Conservation (phyloP, 345 rosid genomes). For the Rubroshorea leprosula region DNA sequence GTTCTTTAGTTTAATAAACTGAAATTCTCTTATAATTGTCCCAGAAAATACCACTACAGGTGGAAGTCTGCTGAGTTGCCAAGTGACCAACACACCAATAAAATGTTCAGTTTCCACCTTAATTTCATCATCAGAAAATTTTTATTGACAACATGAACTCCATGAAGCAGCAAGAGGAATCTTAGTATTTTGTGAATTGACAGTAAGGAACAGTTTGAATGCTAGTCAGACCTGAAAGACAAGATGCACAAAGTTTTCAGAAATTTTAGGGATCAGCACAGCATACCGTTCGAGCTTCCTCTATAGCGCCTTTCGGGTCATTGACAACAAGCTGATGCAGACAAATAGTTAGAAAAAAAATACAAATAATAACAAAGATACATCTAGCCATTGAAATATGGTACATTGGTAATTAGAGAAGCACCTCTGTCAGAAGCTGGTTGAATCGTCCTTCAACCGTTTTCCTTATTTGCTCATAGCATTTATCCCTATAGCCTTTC, state of each 20-base stretch:
- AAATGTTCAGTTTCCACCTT: background rate
- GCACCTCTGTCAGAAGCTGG: constrained; percentile 71
- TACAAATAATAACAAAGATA: constrained; percentile 14
- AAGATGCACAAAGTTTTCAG: background rate
- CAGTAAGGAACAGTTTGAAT: background rate
- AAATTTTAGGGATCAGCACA: constrained; percentile 7
- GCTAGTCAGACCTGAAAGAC: background rate
- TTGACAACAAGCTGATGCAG: constrained; percentile 71
- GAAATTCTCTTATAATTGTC: too few relatives aligned
- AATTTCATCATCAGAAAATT: background rate
- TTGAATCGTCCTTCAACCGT: constrained; percentile 83
- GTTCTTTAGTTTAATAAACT: too few relatives aligned
- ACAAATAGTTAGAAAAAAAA: constrained; percentile 25
- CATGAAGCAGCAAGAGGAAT: constrained; percentile 8
- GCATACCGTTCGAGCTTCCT: constrained; percentile 86
- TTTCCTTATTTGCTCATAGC: constrained; percentile 88
- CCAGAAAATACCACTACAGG: too few relatives aligned
- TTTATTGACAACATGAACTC: background rate
- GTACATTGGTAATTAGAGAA: constrained; percentile 6
- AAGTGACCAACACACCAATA: background rate
- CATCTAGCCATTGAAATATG: background rate
- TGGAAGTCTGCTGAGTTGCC: too few relatives aligned
- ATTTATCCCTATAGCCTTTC: constrained; percentile 93
- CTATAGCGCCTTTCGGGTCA: constrained; percentile 94
- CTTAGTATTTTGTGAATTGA: background rate